Percentiles rank a stretch among this genome's conserved stretches.
Evolutionary conservation across 2,329 filamentous ascomycete genomes (phyloP).

Genomic region (Nakataea oryzae): DNA sequence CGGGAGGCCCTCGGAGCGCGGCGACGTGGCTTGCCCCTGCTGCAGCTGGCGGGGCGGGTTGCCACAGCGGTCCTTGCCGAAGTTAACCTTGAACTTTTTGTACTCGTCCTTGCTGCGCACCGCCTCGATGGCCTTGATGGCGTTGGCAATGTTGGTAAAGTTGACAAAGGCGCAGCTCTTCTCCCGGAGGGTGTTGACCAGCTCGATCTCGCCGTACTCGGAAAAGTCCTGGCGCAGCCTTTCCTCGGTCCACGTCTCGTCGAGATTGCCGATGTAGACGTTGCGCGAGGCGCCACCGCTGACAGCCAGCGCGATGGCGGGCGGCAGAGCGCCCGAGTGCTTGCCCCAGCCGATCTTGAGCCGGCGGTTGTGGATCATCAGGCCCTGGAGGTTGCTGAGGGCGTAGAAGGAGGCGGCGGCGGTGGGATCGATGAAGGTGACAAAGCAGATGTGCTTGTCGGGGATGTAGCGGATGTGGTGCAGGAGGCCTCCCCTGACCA

Average conservation of each 20-base stretch:
- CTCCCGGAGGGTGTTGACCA: slow-evolving; percentile 92
- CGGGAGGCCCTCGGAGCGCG: slow-evolving; percentile 49
- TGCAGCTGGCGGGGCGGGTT: slow-evolving; percentile 87
- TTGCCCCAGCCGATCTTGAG: slow-evolving; percentile 99
- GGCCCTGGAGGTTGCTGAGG: slow-evolving; percentile 88
- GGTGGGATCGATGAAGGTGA: slow-evolving; percentile 97
- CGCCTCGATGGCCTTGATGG: slow-evolving; percentile 98
- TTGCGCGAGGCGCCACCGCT: slow-evolving; percentile 96
- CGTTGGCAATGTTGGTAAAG: slow-evolving; percentile 99
- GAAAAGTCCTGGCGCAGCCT: slow-evolving; percentile 92
- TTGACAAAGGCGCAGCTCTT: slow-evolving; percentile 99
- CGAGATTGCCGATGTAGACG: slow-evolving; percentile 94
- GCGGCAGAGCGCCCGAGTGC: slow-evolving; percentile 91
- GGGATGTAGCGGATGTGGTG: slow-evolving; percentile 99
- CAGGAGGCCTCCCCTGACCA: slow-evolving; percentile 86
- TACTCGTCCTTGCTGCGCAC: slow-evolving; percentile 93
- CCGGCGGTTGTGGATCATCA: slow-evolving; percentile 98
- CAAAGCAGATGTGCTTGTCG: slow-evolving; percentile 99
- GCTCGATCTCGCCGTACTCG: slow-evolving; percentile 93
- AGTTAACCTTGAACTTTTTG: slow-evolving; percentile 98
- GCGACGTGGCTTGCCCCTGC: slow-evolving; percentile 48
- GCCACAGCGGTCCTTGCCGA: slow-evolving; percentile 95
- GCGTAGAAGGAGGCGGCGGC: slow-evolving; percentile 97
- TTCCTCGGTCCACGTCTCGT: slow-evolving; percentile 96
- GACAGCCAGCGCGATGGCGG: slow-evolving; percentile 90